These are phyloP conservation scores for Neospermospora avenae DNA, from an alignment of 2,329 filamentous ascomycete genomes.

Conservation along the genomic window DNA sequence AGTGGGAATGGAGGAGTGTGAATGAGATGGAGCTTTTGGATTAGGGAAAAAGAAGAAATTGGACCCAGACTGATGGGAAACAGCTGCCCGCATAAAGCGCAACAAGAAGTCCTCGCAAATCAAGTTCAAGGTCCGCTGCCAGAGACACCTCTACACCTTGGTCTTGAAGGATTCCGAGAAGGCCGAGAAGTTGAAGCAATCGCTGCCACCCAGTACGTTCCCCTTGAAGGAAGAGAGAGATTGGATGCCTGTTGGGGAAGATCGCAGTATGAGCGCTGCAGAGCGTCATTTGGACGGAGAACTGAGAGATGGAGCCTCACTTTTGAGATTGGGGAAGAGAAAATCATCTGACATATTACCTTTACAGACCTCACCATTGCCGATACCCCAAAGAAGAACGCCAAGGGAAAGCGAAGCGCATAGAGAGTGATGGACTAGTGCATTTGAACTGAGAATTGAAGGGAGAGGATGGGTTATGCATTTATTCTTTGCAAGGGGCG, in stretches of 20 bases:
- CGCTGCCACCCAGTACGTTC: constrained; percentile 87
- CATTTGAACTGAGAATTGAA: constrained; percentile 1
- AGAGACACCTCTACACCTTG: constrained; percentile 93
- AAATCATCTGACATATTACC: not conserved
- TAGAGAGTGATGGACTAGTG: constrained; percentile 20
- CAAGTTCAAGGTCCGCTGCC: constrained; percentile 99
- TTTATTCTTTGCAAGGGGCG: constrained; percentile 22
- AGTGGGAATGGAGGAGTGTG: not conserved
- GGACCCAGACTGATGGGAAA: constrained; percentile 24
- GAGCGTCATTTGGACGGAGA: not conserved
- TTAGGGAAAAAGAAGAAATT: not conserved
- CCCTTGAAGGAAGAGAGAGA: constrained; percentile 37
- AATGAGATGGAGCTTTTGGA: not conserved
- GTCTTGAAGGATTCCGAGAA: constrained; percentile 98
- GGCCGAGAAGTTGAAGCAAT: constrained; percentile 99
- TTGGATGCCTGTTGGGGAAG: not conserved
- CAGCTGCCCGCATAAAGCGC: constrained; percentile 93
- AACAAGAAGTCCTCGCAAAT: constrained; percentile 85
- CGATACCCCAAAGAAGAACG: constrained; percentile 62
- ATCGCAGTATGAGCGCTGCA: not conserved
- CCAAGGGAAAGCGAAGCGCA: constrained; percentile 37
- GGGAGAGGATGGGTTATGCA: constrained; percentile 11
- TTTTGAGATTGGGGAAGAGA: not conserved
- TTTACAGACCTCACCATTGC: constrained; percentile 53
- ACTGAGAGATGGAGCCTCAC: constrained; percentile 13